phyloP scores from a whole-genome alignment of 768 basidiomycete genomes.

The Coprinopsis cinerea region DNA sequence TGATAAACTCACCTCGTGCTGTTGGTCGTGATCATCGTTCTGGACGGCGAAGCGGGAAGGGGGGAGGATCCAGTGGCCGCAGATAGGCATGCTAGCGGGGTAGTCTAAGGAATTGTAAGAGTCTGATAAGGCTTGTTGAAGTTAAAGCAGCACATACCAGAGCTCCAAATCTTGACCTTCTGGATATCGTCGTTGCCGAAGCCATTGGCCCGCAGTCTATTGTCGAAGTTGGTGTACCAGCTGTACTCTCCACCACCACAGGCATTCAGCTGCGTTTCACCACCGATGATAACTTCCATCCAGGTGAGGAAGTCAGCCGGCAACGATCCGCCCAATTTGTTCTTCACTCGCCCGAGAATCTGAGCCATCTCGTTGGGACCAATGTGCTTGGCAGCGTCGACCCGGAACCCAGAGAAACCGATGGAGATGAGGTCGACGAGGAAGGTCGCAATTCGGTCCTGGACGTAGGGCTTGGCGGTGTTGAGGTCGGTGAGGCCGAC shows the following conservation, averaged over 20 bases:
- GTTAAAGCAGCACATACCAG: conserved; percentile 1
- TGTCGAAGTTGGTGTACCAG: conserved; percentile 11
- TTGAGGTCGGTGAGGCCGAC: conserved; percentile 9
- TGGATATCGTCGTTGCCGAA: conserved; percentile 2
- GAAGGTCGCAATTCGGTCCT: conserved; percentile 9
- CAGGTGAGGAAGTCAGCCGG: conserved; percentile 9
- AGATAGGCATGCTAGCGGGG: conserved; percentile 10
- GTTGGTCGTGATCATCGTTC: conserved; percentile 11
- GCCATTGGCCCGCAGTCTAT: conserved; percentile 3
- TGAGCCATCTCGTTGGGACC: background rate
- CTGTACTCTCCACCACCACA: conserved; percentile 9
- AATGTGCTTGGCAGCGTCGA: conserved; percentile 10
- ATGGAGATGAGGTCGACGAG: conserved; percentile 8
- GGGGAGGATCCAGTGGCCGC: conserved; percentile 8
- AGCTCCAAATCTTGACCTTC: conserved; percentile 11
- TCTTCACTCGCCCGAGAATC: conserved; percentile 5
- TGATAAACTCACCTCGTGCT: conserved; percentile 3
- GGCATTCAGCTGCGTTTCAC: conserved; percentile 6
- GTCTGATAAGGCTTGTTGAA: background rate
- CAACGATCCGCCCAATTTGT: conserved; percentile 9
- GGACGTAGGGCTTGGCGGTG: conserved; percentile 10
- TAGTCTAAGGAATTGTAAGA: conserved; percentile 1
- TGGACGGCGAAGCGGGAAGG: conserved; percentile 9
- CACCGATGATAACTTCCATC: conserved; percentile 9
- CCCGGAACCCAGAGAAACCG: conserved; percentile 9